Conservation (phyloP, 2,329 filamentous ascomycete genomes). For the Sarocladium brachiariae region DNA sequence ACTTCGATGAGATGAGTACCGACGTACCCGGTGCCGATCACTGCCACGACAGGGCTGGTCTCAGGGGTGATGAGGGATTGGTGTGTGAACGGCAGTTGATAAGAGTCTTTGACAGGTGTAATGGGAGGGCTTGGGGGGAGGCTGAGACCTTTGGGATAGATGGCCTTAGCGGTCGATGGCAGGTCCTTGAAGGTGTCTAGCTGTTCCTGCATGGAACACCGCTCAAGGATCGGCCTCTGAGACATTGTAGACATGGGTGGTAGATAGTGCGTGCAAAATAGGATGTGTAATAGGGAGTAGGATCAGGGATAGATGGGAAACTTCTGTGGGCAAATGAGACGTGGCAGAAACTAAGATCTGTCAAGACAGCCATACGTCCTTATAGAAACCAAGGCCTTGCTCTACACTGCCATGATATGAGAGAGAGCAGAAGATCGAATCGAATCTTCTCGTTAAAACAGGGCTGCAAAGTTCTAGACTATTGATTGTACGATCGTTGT, state of each 20-base stretch:
- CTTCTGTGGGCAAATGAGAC: too few species aligned
- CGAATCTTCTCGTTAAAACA: background rate
- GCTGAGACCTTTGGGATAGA: background rate
- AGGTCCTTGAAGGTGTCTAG: background rate
- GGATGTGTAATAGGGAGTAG: background rate
- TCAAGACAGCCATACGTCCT: background rate
- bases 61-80: conserved; percentile 9
- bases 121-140: background rate
- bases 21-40: conserved; percentile 38
- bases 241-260: too few species aligned
- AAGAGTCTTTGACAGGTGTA: background rate
- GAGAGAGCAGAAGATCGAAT: background rate
- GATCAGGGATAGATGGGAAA: too few species aligned
- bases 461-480: background rate
- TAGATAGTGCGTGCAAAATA: background rate
- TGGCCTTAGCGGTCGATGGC: background rate
- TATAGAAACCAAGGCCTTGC: too few species aligned
- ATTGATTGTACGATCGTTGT: background rate
- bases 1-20: conserved; percentile 30
- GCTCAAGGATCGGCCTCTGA: background rate
- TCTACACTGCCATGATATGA: too few species aligned
- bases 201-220: background rate
- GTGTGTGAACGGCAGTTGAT: background rate
- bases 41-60: conserved; percentile 24
- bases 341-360: too few species aligned